Conservation (phyloP, 345 rosid species). For the Gossypium arboreum region DNA sequence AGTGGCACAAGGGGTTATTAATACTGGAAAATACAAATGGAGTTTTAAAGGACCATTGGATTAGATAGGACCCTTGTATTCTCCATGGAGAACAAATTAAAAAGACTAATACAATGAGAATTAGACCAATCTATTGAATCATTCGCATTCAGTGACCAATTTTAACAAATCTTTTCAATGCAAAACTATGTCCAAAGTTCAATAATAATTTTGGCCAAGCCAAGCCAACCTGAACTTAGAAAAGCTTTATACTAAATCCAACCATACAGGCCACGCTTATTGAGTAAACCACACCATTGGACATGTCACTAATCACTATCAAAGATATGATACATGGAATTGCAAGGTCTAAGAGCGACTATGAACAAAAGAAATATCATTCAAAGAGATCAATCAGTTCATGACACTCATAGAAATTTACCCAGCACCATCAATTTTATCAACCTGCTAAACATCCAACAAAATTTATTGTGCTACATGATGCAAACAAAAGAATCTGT, state of each 20-base stretch:
- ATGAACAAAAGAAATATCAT: too few relatives aligned
- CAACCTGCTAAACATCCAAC: conserved; percentile 2
- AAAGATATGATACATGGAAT: too few relatives aligned
- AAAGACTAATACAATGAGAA: neutral
- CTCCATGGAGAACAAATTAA: neutral
- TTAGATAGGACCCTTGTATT: neutral
- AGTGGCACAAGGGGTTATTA: neutral
- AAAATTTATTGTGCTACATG: neutral
- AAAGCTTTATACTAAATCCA: too few relatives aligned
- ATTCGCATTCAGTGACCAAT: too few relatives aligned
- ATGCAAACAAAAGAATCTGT: neutral
- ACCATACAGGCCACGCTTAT: too few relatives aligned
- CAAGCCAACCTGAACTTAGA: too few relatives aligned
- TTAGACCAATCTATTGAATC: too few relatives aligned
- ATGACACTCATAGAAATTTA: neutral
- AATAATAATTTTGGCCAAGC: too few relatives aligned
- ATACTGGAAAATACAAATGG: neutral
- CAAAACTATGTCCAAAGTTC: neutral
- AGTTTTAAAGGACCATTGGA: neutral
- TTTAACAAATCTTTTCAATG: neutral
- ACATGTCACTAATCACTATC: too few relatives aligned
- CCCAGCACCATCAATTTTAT: too few relatives aligned
- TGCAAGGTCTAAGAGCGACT: too few relatives aligned
- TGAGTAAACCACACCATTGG: too few relatives aligned
- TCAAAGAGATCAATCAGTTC: neutral